Percentiles rank a stretch among this genome's conserved stretches.
Evolutionary conservation across 2,329 filamentous ascomycete genomes (phyloP).

Genomic region (Exophiala bonariae): DNA sequence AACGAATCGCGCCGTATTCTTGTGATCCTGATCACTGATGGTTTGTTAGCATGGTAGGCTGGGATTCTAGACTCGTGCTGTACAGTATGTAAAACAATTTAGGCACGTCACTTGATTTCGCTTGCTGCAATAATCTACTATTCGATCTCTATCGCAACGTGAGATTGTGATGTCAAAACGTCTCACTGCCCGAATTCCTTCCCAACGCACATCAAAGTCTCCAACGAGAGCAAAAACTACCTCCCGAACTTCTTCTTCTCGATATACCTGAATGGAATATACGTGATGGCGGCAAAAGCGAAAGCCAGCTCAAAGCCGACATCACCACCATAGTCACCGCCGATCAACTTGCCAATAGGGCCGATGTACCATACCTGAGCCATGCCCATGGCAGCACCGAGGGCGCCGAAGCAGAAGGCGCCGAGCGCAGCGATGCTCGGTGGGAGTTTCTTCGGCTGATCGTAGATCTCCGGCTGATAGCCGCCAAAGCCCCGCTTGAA

Average conservation of each 20-base stretch:
- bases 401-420: slow-evolving; percentile 64
- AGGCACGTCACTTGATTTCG: no score
- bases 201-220: no score
- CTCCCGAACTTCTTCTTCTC: slow-evolving; percentile 27
- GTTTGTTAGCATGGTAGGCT: no score
- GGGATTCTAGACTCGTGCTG: no score
- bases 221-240: background rate
- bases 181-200: no score
- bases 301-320: slow-evolving; percentile 63
- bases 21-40: no score
- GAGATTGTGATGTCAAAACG: no score
- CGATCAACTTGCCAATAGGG: slow-evolving; percentile 63
- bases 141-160: no score
- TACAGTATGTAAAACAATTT: no score
- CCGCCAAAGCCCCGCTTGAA: slow-evolving; percentile 63
- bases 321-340: slow-evolving; percentile 53
- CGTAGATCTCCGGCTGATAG: slow-evolving; percentile 62
- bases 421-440: slow-evolving; percentile 62
- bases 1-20: no score
- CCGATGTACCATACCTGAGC: slow-evolving; percentile 69
- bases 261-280: slow-evolving; percentile 37
- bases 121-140: no score
- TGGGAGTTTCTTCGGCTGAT: slow-evolving; percentile 59
- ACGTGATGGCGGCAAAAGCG: slow-evolving; percentile 36
- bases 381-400: slow-evolving; percentile 70